These are phyloP conservation scores for Hanseniaspora occidentalis DNA, from an alignment of 805 yeast genomes.

Conservation along the genomic window DNA sequence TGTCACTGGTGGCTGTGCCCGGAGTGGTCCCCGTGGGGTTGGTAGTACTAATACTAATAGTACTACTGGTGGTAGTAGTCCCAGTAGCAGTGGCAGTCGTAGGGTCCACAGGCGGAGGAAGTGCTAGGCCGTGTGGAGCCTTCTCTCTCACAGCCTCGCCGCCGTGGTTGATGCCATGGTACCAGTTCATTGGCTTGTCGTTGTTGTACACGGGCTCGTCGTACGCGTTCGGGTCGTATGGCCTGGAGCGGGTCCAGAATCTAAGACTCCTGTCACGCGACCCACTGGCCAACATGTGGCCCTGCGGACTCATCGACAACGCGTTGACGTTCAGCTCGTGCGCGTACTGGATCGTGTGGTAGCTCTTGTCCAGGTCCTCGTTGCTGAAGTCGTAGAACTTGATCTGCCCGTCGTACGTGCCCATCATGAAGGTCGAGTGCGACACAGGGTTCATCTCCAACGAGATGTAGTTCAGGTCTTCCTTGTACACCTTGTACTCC, in stretches of 20 bases:
- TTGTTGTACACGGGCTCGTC: constrained; percentile 71
- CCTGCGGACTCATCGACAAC: constrained; percentile 85
- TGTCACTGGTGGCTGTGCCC: too few relatives aligned
- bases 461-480: constrained; percentile 76
- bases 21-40: too few relatives aligned
- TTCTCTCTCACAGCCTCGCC: constrained; percentile 24
- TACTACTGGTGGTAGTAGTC: too few relatives aligned
- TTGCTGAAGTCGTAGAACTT: constrained; percentile 43
- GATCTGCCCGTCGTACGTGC: constrained; percentile 82
- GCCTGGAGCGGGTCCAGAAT: constrained; percentile 90
- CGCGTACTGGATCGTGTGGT: constrained; percentile 71
- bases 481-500: constrained; percentile 58
- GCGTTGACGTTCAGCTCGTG: constrained; percentile 91
- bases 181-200: constrained; percentile 48
- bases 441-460: constrained; percentile 91
- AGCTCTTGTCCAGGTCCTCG: constrained; percentile 24
- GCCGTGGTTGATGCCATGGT: constrained; percentile 29
- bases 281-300: constrained; percentile 83
- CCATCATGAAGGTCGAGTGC: constrained; percentile 65
- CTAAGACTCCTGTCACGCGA: constrained; percentile 88
- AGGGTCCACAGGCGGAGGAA: constrained; percentile 13
- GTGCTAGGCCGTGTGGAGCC: constrained; percentile 24
- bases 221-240: constrained; percentile 74
- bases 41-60: too few relatives aligned
- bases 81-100: too few relatives aligned